phyloP scores from a whole-genome alignment of 768 basidiomycete species.

The Tylopilus intermedius region DNA sequence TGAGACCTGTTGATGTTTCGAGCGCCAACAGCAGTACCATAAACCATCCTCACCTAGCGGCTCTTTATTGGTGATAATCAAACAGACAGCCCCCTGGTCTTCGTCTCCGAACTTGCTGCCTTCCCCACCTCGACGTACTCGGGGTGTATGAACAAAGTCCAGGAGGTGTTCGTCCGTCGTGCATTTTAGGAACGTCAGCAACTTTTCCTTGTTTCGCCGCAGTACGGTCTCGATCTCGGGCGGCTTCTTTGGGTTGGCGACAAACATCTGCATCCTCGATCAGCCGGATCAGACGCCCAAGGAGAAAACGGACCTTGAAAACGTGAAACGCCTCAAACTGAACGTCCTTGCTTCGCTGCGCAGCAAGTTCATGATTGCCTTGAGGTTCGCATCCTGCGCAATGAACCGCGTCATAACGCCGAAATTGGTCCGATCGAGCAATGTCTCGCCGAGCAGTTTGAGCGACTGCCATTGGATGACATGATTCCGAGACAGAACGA shows the following conservation, averaged over 20 bases:
- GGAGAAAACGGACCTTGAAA: conserved; percentile 69
- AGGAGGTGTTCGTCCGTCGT: conserved; percentile 50
- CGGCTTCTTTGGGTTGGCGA: conserved; percentile 98
- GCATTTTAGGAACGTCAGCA: conserved; percentile 81
- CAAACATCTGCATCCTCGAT: conserved; percentile 66
- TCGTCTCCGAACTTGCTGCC: conserved; percentile 46
- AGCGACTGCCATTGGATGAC: conserved; percentile 98
- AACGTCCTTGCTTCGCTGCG: conserved; percentile 98
- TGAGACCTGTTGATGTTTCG: conserved; percentile 91
- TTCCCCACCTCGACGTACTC: conserved; percentile 59
- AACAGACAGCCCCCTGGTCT: conserved; percentile 68
- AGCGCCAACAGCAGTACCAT: conserved; percentile 97
- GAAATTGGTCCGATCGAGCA: conserved; percentile 96
- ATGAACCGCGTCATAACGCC: conserved; percentile 98
- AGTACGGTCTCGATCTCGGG: conserved; percentile 89
- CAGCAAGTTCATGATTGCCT: conserved; percentile 99
- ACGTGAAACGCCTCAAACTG: conserved; percentile 99
- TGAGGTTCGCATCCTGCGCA: conserved; percentile 73
- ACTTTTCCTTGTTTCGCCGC: conserved; percentile 87
- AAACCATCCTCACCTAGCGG: conserved; percentile 91
- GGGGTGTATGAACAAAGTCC: conserved; percentile 66
- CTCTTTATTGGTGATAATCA: conserved; percentile 93
- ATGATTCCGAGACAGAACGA: conserved; percentile 93
- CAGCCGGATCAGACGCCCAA: no score
- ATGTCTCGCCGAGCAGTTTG: conserved; percentile 94